Percentiles rank a stretch among this genome's conserved stretches.
phyloP scores from a whole-genome alignment of 768 basidiomycete species.

The Pleurotus djamor region DNA sequence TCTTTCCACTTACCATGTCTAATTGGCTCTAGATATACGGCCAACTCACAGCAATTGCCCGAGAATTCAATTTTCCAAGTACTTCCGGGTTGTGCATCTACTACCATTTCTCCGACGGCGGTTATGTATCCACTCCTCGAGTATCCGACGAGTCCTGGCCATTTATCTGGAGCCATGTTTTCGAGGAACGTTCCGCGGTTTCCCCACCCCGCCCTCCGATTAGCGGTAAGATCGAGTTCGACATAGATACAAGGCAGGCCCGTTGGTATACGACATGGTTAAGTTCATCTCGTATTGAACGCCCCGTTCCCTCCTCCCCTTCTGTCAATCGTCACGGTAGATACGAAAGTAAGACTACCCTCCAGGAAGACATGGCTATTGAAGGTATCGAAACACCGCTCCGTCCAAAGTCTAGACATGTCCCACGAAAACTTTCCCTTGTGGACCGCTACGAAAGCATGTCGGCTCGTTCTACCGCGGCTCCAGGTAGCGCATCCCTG shows the following conservation, averaged over 20 bases:
- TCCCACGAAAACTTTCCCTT: conserved; percentile 67
- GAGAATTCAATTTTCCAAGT: conserved; percentile 81
- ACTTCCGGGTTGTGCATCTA: conserved; percentile 79
- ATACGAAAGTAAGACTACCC: conserved; percentile 51
- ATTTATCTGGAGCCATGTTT: conserved; percentile 63
- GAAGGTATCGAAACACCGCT: conserved; percentile 19
- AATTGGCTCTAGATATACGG: conserved; percentile 56
- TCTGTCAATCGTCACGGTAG: conserved; percentile 46
- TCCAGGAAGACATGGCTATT: conserved; percentile 34
- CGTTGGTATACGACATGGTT: conserved; percentile 80
- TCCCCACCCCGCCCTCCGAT: conserved; percentile 50
- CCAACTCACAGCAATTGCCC: conserved; percentile 76
- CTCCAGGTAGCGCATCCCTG: conserved; percentile 18
- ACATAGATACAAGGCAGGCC: conserved; percentile 74
- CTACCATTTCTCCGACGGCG: conserved; percentile 59
- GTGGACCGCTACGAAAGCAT: conserved; percentile 58
- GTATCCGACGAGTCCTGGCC: conserved; percentile 81
- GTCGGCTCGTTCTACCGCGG: conserved; percentile 34
- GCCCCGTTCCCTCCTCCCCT: conserved; percentile 32
- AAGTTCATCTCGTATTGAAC: conserved; percentile 43
- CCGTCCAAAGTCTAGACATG: conserved; percentile 34
- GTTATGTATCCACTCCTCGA: conserved; percentile 58
- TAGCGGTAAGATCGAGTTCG: conserved; percentile 82
- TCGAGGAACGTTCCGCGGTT: conserved; percentile 33
- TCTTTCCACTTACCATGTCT: conserved; percentile 4